Conservation (phyloP, 2,329 filamentous ascomycete genomes). For the Trichophyton equinum region DNA sequence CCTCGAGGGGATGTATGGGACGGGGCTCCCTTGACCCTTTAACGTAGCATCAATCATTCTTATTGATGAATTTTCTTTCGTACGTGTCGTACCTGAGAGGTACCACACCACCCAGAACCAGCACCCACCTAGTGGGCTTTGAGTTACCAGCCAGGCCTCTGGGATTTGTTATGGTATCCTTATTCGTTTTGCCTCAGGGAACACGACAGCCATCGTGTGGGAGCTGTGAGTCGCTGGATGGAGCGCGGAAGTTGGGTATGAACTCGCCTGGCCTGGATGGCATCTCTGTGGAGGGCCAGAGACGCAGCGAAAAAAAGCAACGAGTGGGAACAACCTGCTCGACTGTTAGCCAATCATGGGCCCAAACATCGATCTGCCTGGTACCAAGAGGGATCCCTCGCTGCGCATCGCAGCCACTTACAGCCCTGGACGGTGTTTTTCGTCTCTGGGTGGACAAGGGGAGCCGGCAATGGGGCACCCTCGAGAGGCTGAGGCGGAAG, state of each 20-base stretch:
- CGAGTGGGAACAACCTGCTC: constrained; percentile 1
- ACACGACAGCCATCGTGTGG: background rate
- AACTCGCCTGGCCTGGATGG: background rate
- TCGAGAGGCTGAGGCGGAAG: background rate
- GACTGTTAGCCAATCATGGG: constrained; percentile 1
- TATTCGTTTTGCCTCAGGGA: constrained; percentile 3
- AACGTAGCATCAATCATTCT: constrained; percentile 1
- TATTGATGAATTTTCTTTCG: background rate
- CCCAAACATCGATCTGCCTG: background rate
- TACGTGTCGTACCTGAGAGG: constrained; percentile 7
- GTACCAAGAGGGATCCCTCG: background rate
- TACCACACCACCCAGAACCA: background rate
- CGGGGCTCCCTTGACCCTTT: background rate
- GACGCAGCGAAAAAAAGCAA: background rate
- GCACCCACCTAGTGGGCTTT: background rate
- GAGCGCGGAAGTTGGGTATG: constrained; percentile 5
- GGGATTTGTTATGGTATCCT: background rate
- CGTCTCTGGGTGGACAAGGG: background rate
- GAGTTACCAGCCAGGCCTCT: background rate
- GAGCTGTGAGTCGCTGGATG: background rate
- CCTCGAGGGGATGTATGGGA: background rate
- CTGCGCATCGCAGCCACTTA: constrained; percentile 3
- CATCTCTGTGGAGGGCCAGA: background rate
- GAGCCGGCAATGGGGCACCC: background rate
- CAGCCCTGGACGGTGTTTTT: background rate